Conservation (phyloP, 495 filamentous ascomycete genomes). For the Pseudoneurospora amorphoporcata region DNA sequence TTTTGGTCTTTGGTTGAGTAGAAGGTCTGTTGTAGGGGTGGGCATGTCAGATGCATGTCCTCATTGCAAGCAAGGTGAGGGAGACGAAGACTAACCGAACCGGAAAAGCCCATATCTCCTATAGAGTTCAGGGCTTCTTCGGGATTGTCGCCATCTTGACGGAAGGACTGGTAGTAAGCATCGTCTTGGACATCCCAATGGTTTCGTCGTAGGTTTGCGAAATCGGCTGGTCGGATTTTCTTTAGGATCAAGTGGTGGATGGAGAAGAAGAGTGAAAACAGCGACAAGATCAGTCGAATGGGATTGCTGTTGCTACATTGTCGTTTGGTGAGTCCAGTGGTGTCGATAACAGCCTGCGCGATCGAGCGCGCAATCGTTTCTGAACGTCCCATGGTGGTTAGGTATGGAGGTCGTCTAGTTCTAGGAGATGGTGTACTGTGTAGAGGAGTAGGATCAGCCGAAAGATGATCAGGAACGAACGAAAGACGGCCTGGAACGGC, state of each 20-base stretch:
- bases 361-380: constrained; percentile 23
- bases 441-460: neutral
- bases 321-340: constrained; percentile 8
- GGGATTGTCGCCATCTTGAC: constrained; percentile 1
- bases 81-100: constrained; percentile 13
- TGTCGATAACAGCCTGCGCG: constrained; percentile 25
- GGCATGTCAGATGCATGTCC: neutral
- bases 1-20: constrained; percentile 49
- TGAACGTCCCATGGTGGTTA: constrained; percentile 17
- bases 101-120: constrained; percentile 28
- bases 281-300: constrained; percentile 14
- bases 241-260: constrained; percentile 27
- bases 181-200: constrained; percentile 21
- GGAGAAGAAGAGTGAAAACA: constrained; percentile 27
- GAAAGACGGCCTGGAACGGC: neutral
- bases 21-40: constrained; percentile 41
- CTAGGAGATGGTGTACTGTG: neutral
- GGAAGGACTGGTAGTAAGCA: constrained; percentile 18
- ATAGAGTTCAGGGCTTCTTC: constrained; percentile 20
- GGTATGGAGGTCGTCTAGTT: neutral
- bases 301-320: constrained; percentile 1
- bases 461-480: neutral
- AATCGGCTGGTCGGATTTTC: constrained; percentile 29
- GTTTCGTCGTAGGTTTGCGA: constrained; percentile 20
- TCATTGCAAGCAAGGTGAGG: neutral